Percentiles rank a stretch among this genome's conserved stretches.
Evolutionary conservation across 345 rosid genomes (phyloP).

Genomic region (Salix caprea): DNA sequence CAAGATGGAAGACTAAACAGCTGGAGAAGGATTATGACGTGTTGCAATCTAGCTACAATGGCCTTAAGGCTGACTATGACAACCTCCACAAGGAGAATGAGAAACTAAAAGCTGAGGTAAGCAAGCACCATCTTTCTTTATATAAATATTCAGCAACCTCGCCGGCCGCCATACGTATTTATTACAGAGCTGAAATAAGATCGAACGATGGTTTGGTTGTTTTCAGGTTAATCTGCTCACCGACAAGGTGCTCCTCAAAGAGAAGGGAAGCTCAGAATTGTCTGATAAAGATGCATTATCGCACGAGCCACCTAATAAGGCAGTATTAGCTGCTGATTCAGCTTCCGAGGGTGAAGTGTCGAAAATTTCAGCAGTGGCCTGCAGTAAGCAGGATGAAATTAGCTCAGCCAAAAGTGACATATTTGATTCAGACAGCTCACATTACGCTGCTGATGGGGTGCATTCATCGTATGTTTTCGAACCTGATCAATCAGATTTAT

Average conservation of each 20-base stretch:
- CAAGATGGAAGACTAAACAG: slow-evolving; percentile 29
- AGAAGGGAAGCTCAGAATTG: slow-evolving; percentile 11
- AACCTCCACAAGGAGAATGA: slow-evolving; percentile 21
- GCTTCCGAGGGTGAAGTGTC: slow-evolving; percentile 18
- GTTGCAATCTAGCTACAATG: slow-evolving; percentile 16
- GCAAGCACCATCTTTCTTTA: no score
- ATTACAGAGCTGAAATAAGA: not conserved
- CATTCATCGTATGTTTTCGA: slow-evolving; percentile 36
- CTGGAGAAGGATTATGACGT: slow-evolving; percentile 23
- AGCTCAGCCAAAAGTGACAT: slow-evolving; percentile 30
- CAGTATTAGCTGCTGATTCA: slow-evolving; percentile 4
- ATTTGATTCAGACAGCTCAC: slow-evolving; percentile 33
- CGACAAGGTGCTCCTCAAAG: slow-evolving; percentile 12
- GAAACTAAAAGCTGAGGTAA: slow-evolving; percentile 25
- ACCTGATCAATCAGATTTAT: slow-evolving; percentile 28
- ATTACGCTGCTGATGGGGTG: slow-evolving; percentile 43
- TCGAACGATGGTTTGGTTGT: not conserved
- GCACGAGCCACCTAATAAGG: slow-evolving; percentile 3
- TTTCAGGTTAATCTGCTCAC: slow-evolving; percentile 21
- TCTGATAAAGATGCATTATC: slow-evolving; percentile 13
- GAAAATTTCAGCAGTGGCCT: slow-evolving; percentile 13
- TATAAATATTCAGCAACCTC: not conserved
- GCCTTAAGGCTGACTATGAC: slow-evolving; percentile 20
- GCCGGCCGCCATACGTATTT: not conserved
- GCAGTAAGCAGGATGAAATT: slow-evolving; percentile 23